These are phyloP conservation scores for Dactylella cylindrospora DNA, from an alignment of 2,329 filamentous ascomycete species.

Conservation along the genomic window DNA sequence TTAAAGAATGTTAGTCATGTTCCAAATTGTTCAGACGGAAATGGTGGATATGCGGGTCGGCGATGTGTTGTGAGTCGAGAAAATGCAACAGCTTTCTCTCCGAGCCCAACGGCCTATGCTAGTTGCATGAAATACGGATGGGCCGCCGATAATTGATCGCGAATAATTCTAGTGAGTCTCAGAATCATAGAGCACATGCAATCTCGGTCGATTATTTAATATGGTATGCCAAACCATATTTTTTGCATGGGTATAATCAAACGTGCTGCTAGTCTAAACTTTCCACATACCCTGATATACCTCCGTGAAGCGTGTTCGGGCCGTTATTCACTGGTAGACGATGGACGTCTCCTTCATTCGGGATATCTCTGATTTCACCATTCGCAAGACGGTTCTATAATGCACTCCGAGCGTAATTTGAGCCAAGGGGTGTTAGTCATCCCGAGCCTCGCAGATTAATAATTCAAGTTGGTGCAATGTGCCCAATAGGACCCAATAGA, in stretches of 20 bases:
- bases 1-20: background rate
- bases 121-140: too few species aligned
- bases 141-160: too few species aligned
- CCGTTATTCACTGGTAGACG: slow-evolving; percentile 73
- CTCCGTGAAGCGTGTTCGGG: slow-evolving; percentile 72
- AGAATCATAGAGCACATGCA: too few species aligned
- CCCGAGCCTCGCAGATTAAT: too few species aligned
- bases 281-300: slow-evolving; percentile 55
- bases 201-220: too few species aligned
- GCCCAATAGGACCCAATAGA: slow-evolving; percentile 1
- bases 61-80: slow-evolving; percentile 17
- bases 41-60: background rate
- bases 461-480: slow-evolving; percentile 11
- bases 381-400: slow-evolving; percentile 38
- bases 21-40: background rate
- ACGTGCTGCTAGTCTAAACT: too few species aligned
- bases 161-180: too few species aligned
- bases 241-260: too few species aligned
- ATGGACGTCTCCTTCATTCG: slow-evolving; percentile 52
- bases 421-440: background rate
- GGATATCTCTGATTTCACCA: slow-evolving; percentile 39
- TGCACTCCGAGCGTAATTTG: background rate
- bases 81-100: slow-evolving; percentile 41
- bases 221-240: too few species aligned
- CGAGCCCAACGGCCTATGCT: too few species aligned